phyloP scores from a whole-genome alignment of 768 basidiomycete species.

The Dacryopinax primogenitus region DNA sequence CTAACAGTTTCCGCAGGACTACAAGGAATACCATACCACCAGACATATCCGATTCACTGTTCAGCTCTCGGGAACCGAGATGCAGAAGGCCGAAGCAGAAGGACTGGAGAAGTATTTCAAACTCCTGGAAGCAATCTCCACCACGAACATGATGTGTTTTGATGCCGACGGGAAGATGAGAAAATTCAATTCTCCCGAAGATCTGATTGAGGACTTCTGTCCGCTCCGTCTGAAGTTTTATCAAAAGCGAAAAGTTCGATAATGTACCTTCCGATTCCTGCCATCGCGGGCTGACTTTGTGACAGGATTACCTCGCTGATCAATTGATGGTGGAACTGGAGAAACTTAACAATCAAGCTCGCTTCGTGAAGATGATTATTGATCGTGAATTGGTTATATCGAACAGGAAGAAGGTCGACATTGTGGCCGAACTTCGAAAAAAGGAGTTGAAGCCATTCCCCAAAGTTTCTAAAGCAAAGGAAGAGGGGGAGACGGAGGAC shows the following conservation, averaged over 20 bases:
- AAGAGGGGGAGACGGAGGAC: slow-evolving; percentile 51
- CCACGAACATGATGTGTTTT: slow-evolving; percentile 97
- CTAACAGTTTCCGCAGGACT: slow-evolving; percentile 48
- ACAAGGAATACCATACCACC: slow-evolving; percentile 93
- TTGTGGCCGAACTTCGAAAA: slow-evolving; percentile 69
- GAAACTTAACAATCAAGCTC: slow-evolving; percentile 82
- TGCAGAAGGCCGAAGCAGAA: slow-evolving; percentile 79
- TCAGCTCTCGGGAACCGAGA: slow-evolving; percentile 62
- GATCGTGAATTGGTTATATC: slow-evolving; percentile 67
- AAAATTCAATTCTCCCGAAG: slow-evolving; percentile 79
- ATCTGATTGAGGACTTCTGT: slow-evolving; percentile 88
- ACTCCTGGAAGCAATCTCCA: slow-evolving; percentile 67
- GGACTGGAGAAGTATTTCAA: slow-evolving; percentile 89
- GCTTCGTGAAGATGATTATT: slow-evolving; percentile 94
- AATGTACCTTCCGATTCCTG: neutral
- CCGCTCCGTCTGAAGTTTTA: slow-evolving; percentile 79
- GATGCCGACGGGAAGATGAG: slow-evolving; percentile 93
- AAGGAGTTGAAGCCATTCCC: slow-evolving; percentile 86
- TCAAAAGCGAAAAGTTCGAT: slow-evolving; percentile 85
- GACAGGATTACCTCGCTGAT: slow-evolving; percentile 69
- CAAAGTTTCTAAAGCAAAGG: slow-evolving; percentile 56
- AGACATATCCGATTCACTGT: slow-evolving; percentile 80
- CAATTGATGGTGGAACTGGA: slow-evolving; percentile 73
- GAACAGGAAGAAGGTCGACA: slow-evolving; percentile 77
- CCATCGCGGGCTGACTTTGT: slow-evolving; percentile 7